A percentile compares a stretch with the other conserved stretches of the same genome.
phyloP scores from a whole-genome alignment of 192 early-diverging fungal species.

The Coemansia sp. region DNA sequence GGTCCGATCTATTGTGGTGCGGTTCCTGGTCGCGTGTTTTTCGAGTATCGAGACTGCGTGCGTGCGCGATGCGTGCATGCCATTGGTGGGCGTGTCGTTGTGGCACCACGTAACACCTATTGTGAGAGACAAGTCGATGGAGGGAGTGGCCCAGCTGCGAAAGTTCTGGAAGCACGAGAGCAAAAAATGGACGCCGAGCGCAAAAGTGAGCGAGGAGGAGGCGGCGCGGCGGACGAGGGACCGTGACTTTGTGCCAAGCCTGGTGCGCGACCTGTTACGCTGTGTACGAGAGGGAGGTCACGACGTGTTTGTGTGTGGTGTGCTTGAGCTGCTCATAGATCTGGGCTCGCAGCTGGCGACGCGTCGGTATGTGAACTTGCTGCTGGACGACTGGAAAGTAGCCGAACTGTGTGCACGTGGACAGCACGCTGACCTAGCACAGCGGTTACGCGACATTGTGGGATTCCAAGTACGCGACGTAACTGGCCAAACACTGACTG shows the following conservation, averaged over 20 bases:
- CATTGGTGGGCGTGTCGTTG: conserved; percentile 67
- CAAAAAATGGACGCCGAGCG: conserved; percentile 42
- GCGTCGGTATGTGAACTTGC: conserved; percentile 77
- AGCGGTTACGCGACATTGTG: conserved; percentile 58
- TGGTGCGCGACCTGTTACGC: conserved; percentile 50
- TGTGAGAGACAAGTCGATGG: conserved; percentile 63
- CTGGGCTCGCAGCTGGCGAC: conserved; percentile 88
- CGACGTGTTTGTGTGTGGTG: conserved; percentile 61
- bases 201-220: conserved; percentile 38
- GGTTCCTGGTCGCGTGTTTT: conserved; percentile 84
- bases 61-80: conserved; percentile 78
- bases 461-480: conserved; percentile 79
- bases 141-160: conserved; percentile 55
- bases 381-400: conserved; percentile 82
- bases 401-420: conserved; percentile 32
- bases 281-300: background rate
- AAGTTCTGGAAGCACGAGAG: conserved; percentile 67
- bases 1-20: conserved; percentile 56
- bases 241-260: conserved; percentile 62
- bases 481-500: conserved; percentile 72
- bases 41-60: conserved; percentile 74
- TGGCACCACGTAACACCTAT: conserved; percentile 70
- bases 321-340: conserved; percentile 85
- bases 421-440: conserved; percentile 58
- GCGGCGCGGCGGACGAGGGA: conserved; percentile 59